Evolutionary conservation across 2,329 filamentous ascomycete species (phyloP), one percentile per base, ranked within the genome.

Genomic region (Penicillium sp.): DNA sequence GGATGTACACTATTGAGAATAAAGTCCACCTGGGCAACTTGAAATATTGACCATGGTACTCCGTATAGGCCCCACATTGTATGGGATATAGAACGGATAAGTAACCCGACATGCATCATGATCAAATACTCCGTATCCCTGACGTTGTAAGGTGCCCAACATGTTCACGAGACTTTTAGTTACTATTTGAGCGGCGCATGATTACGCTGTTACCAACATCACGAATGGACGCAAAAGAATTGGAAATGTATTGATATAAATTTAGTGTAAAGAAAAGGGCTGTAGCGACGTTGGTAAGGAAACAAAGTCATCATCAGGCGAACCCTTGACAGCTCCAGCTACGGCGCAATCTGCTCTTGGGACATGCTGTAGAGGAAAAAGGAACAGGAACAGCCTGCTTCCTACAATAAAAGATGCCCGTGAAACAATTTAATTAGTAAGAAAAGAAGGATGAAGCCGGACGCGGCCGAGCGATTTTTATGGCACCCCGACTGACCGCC

Each of bases 261-360:
- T 27, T 27, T 6, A 27, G 24, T 27, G 24, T 5, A 27, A 6
- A 27, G 31, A 34, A 14, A 47, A 21, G 41, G 42, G 45, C 78
- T 86, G 83, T 86, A 77, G 83, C 82, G 73, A 74, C 80, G 81
- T 86, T 78, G 82, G 83, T 86, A 86, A 86, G 83, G 83, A 85
- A 27, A 84, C 82, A 72, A 73, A 74, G 76, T 77, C 77, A 70
- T 85, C 80, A 84, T 83, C 63, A 77, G 77, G 66, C 58, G 54
- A 72, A 50, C 74, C 80, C 78, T 85, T 79, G 75, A 79, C 74
- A 75, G 81, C 82, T 86, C 84, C 84, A 87, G 83, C 83, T 86
- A 54, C 81, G 81, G 79, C 74, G 82, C 82, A 64, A 72, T 73
- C 75, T 81, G 74, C 71, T 86, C 82, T 87, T 69, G 82, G 81